A percentile compares a stretch with the other conserved stretches of the same genome.
Conservation (phyloP, 345 rosid genomes). For the Erysimum cheiranthoides region DNA sequence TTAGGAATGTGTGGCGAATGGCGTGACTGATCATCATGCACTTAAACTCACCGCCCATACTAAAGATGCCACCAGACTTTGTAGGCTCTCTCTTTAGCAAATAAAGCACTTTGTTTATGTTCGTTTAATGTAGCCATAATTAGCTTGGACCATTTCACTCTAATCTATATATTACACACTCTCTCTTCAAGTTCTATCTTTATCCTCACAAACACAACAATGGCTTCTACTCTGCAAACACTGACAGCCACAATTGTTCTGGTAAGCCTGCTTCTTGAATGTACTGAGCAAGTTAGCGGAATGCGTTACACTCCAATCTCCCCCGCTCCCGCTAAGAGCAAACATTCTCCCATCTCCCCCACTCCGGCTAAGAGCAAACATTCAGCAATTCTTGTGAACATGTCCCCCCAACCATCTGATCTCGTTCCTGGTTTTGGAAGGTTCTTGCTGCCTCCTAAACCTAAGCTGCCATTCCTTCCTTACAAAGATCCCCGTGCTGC, state of each 20-base stretch:
- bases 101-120: constrained; percentile 13
- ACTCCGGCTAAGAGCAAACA: constrained; percentile 50
- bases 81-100: constrained; percentile 10
- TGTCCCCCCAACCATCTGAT: constrained; percentile 43
- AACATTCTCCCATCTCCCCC: constrained; percentile 53
- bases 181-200: constrained; percentile 11
- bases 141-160: constrained; percentile 32
- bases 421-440: constrained; percentile 65
- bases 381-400: constrained; percentile 49
- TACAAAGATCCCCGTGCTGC: constrained; percentile 18
- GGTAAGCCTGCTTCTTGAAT: constrained; percentile 38
- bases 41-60: constrained; percentile 36
- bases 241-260: constrained; percentile 7
- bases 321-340: constrained; percentile 44
- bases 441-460: constrained; percentile 54
- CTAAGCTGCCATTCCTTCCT: constrained; percentile 31
- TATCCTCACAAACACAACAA: constrained; percentile 9
- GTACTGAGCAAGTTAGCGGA: constrained; percentile 47
- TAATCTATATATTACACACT: not conserved
- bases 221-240: constrained; percentile 15
- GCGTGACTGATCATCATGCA: constrained; percentile 5
- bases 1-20: constrained; percentile 11
- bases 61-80: constrained; percentile 30
- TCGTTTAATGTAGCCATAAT: constrained; percentile 35
- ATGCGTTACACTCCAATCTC: constrained; percentile 44